Conservation (phyloP, 1,139 yeast species). For the Debaryomyces robertsiae region DNA sequence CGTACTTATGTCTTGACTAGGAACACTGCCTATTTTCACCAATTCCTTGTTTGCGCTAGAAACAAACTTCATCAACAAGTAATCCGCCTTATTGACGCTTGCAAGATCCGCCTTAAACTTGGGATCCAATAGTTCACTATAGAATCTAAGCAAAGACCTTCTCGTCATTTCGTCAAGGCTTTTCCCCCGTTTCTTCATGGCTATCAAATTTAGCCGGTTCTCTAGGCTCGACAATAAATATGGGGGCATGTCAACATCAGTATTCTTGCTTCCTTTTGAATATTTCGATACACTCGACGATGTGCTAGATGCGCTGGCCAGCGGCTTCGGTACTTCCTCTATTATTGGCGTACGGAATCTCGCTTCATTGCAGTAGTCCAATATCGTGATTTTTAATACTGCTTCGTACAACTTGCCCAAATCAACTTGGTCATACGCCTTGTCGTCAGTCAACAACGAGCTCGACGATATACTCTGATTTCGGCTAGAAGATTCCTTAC, state of each 20-base stretch:
- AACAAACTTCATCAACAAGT: conserved; percentile 65
- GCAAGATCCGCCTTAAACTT: conserved; percentile 38
- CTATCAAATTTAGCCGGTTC: conserved; percentile 52
- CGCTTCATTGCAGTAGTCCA: conserved; percentile 62
- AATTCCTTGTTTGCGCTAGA: conserved; percentile 67
- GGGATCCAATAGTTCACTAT: conserved; percentile 63
- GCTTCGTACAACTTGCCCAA: conserved; percentile 37
- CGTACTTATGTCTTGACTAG: conserved; percentile 43
- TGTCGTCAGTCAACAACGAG: conserved; percentile 23
- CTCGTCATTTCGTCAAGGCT: conserved; percentile 40
- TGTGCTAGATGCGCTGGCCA: conserved; percentile 13
- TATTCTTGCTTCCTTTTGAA: neutral
- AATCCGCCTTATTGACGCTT: conserved; percentile 56
- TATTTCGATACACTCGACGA: conserved; percentile 3
- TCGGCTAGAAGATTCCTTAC: conserved; percentile 15
- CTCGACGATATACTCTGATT: conserved; percentile 30
- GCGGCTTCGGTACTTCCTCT: conserved; percentile 1
- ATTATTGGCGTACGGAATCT: conserved; percentile 50
- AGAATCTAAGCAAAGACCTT: conserved; percentile 57
- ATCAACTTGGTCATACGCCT: conserved; percentile 31
- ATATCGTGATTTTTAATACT: conserved; percentile 50
- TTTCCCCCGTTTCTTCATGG: conserved; percentile 51
- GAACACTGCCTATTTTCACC: conserved; percentile 48
- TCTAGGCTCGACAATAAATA: conserved; percentile 51
- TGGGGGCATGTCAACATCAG: conserved; percentile 42